Percentiles rank a stretch among this genome's conserved stretches.
Evolutionary conservation across 1,139 yeast species (phyloP).

Genomic region (Suhomyces bokatorum): DNA sequence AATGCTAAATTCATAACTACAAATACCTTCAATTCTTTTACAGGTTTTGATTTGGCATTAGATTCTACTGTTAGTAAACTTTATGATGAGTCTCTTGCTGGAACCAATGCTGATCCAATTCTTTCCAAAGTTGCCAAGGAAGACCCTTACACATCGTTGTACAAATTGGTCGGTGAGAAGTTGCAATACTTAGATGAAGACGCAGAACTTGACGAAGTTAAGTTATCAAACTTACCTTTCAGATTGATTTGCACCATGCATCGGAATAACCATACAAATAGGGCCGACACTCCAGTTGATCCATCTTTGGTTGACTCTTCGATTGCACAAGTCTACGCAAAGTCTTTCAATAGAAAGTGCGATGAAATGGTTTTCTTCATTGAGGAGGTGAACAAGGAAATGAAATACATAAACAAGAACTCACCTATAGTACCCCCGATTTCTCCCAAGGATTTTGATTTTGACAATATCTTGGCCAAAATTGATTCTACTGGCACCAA

Average conservation of each 20-base stretch:
- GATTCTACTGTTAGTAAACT: slow-evolving; percentile 48
- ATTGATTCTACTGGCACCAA: slow-evolving; percentile 15
- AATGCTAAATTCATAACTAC: slow-evolving; percentile 57
- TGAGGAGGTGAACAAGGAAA: slow-evolving; percentile 42
- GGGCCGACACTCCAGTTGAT: slow-evolving; percentile 59
- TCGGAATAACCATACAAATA: slow-evolving; percentile 71
- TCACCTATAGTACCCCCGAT: not conserved
- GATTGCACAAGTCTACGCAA: slow-evolving; percentile 42
- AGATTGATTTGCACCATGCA: slow-evolving; percentile 67
- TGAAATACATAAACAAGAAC: slow-evolving; percentile 23
- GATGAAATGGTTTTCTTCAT: slow-evolving; percentile 52
- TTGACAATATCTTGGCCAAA: slow-evolving; percentile 24
- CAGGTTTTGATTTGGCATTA: slow-evolving; percentile 79
- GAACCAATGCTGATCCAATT: slow-evolving; percentile 51
- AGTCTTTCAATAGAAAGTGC: slow-evolving; percentile 39
- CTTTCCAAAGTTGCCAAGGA: slow-evolving; percentile 58
- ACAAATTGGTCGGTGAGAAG: slow-evolving; percentile 48
- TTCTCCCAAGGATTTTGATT: slow-evolving; percentile 27
- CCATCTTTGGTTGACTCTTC: slow-evolving; percentile 31
- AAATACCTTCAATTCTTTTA: slow-evolving; percentile 54
- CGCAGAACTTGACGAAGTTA: slow-evolving; percentile 13
- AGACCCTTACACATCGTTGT: slow-evolving; percentile 52
- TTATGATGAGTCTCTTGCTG: slow-evolving; percentile 50
- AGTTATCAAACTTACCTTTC: slow-evolving; percentile 35
- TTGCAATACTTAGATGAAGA: slow-evolving; percentile 32